Evolutionary conservation across 1,139 yeast species (phyloP), one percentile per base, ranked within the genome.

Genomic region (Eremothecium gossypii): DNA sequence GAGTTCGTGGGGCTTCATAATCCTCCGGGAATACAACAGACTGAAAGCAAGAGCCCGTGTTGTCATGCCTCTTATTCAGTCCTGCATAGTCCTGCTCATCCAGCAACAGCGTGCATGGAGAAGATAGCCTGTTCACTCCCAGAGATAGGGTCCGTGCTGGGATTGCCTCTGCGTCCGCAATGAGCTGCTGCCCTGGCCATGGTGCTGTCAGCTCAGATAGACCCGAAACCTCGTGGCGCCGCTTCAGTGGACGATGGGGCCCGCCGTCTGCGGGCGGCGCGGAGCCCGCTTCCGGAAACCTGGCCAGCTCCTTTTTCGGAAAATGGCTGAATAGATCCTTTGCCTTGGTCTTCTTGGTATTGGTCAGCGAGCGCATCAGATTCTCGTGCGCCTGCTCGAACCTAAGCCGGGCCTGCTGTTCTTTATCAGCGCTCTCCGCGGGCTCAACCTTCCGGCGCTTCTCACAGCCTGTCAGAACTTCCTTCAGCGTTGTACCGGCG

Each of bases 161-260:
- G n/a, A 26, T 3, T 29, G 26, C 42, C 10, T 38, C 46, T 13
- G 33, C 36, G 12, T 50, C 52, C 30, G 43, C 35, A n/a, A 46
- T 34, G 20, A 42, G 33, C 38, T 54, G 57, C 4, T 20, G 20
- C 2, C 12, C 7, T 2, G 60, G 58, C 29, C 49, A 43, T 2
- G 60, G 58, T 2, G 53, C 38, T n/a, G 41, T 45, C 10, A 52
- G 2, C 8, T 34, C 38, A n/a, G 45, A 42, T 11, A 48, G 40
- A 36, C 48, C 50, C 1, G 57, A 50, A 3, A 52, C 43, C 1
- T 33, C 40, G 34, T 50, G 46, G 3, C 32, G 33, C 11, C 57
- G 43, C 10, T 43, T 43, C 13, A 41, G 38, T 2, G 49, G 43
- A 17, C 8, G 37, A 5, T 14, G 29, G 4, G 27, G 29, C 29